Evolutionary conservation across 768 basidiomycete genomes (phyloP), one percentile per base, ranked within the genome.

Genomic region (Boletellus sp.): DNA sequence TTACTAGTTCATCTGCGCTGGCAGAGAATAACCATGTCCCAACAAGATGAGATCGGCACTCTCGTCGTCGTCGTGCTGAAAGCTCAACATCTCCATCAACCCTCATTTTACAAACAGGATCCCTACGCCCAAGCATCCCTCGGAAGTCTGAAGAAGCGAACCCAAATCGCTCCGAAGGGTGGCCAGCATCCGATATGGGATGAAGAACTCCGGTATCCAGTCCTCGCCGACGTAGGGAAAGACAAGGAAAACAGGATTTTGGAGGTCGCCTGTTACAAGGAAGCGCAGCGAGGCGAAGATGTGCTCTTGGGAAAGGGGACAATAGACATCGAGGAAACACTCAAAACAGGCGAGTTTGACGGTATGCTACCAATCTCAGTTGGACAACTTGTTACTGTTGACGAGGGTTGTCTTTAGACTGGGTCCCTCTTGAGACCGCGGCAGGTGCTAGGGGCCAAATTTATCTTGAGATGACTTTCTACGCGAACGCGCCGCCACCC

Each of bases 171-270:
- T 60, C 74, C 83, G 56, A 91, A 85, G 63, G 94, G 94, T 3
- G 94, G 94, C 0, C 94, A 97, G 63, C 87, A 90, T 67, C 94
- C 94, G 2, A 80, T 85, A 51, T 97, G 94, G 92, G 94, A 96
- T 63, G 83, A 83, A 31, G 93, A 96, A 67, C 67, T 94, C 45
- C 81, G 91, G 37, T 84, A 93, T 65, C 78, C 84, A 6, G 75
- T 97, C 41, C 65, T 78, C 57, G 82, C 80, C 58, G 78, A 79
- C n/a, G 65, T 63, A 9, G 78, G 79, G 31, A 81, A 82, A 54
- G 66, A 68, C 41, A 65, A 45, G 5, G 43, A 32, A 20, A 72
- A 74, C 55, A 72, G 85, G 65, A 80, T 75, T 45, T 65, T 96
- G 36, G 81, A 85, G 55, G 74, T 95, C 1, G 78, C 84, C 13